Conservation (phyloP, 208 protist genomes). For the Trypanosomatidae sp. region DNA sequence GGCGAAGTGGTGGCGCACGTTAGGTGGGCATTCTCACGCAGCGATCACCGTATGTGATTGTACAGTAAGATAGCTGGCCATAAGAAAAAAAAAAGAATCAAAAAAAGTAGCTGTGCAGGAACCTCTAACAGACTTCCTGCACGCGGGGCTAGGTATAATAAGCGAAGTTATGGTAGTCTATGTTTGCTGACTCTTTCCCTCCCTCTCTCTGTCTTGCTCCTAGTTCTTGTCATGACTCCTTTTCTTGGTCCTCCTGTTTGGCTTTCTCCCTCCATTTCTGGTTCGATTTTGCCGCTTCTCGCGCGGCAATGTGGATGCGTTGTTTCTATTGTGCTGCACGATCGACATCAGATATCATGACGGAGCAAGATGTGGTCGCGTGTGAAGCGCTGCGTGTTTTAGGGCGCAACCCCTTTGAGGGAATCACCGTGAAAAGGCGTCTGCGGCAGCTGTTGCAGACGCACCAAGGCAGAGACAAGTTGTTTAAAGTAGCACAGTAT, state of each 20-base stretch:
- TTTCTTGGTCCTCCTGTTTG: not conserved
- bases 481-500: constrained; percentile 91
- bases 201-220: not conserved
- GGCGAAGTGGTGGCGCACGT: not conserved
- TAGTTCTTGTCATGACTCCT: not conserved
- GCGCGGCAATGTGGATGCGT: not conserved
- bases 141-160: not conserved
- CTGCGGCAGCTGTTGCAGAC: constrained; percentile 89
- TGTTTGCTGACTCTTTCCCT: not conserved
- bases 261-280: constrained; percentile 1
- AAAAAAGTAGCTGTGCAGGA: not conserved
- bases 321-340: not conserved
- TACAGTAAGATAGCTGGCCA: not conserved
- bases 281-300: not conserved
- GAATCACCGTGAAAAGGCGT: constrained; percentile 85
- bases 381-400: constrained; percentile 76
- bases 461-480: constrained; percentile 88
- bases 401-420: constrained; percentile 82
- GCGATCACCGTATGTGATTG: not conserved
- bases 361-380: constrained; percentile 28
- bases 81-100: not conserved
- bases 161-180: not conserved
- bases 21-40: not conserved
- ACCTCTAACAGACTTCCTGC: too few relatives aligned
- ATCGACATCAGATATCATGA: constrained; percentile 10